Percentiles rank a stretch among this genome's conserved stretches.
These are phyloP conservation scores for Vitis labrusca DNA, from an alignment of 164 flowering plant species.

Conservation along the genomic window DNA sequence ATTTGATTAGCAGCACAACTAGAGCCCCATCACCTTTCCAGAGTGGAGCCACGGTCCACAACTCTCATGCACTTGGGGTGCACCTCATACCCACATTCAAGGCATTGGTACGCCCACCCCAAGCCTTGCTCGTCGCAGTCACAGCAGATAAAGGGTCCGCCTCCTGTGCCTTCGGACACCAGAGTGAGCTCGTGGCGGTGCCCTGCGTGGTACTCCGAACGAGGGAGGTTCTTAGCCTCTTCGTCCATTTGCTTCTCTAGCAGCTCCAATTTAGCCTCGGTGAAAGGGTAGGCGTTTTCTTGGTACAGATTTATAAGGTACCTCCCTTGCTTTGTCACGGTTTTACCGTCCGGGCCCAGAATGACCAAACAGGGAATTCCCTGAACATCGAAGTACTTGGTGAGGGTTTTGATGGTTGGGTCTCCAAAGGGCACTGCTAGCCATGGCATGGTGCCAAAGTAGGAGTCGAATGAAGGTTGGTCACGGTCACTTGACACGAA, in stretches of 20 bases:
- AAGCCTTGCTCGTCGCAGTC: constrained; percentile 83
- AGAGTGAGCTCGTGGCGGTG: constrained; percentile 61
- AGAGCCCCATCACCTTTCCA: background rate
- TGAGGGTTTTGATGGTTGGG: constrained; percentile 33
- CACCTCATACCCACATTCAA: constrained; percentile 86
- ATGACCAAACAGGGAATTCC: constrained; percentile 68
- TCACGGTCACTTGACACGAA: constrained; percentile 59
- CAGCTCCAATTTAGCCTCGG: constrained; percentile 39
- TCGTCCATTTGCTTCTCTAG: constrained; percentile 67
- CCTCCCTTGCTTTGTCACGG: constrained; percentile 65
- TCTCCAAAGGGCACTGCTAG: constrained; percentile 71
- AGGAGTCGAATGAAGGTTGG: constrained; percentile 36
- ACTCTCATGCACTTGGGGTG: constrained; percentile 61
- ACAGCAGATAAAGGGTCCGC: constrained; percentile 85
- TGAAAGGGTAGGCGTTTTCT: constrained; percentile 79
- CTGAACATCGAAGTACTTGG: constrained; percentile 59
- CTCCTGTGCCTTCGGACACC: constrained; percentile 69
- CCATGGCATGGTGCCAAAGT: constrained; percentile 78
- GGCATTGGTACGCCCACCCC: constrained; percentile 82
- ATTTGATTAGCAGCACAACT: background rate
- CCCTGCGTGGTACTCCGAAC: constrained; percentile 44
- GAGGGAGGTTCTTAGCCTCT: constrained; percentile 63
- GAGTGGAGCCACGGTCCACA: constrained; percentile 18
- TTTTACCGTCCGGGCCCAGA: constrained; percentile 80
- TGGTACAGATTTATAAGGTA: constrained; percentile 62